These are phyloP conservation scores for Cochlearia excelsa DNA, from an alignment of 345 rosid species.

Conservation along the genomic window DNA sequence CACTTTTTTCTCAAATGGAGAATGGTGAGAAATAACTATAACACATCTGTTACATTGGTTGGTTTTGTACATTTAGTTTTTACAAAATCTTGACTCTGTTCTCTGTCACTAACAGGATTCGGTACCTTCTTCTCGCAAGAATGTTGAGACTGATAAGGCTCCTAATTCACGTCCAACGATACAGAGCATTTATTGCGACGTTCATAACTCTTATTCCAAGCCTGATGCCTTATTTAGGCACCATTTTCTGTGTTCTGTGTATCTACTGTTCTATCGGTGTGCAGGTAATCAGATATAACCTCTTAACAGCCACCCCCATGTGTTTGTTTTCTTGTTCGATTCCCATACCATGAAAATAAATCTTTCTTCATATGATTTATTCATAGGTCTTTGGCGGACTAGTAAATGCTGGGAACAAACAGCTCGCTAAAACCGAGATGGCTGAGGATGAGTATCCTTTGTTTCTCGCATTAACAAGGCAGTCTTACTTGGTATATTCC, in stretches of 20 bases:
- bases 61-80: not conserved
- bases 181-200: constrained; percentile 88
- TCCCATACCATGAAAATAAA: not conserved
- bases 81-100: constrained; percentile 11
- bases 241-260: constrained; percentile 78
- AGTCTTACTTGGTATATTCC: constrained; percentile 10
- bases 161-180: constrained; percentile 67
- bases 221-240: constrained; percentile 92
- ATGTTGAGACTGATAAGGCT: constrained; percentile 85
- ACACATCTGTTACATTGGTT: not conserved
- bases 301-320: not conserved
- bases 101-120: constrained; percentile 62
- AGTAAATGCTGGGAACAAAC: constrained; percentile 80
- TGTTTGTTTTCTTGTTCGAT: not conserved
- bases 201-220: constrained; percentile 90
- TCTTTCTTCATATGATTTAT: not conserved
- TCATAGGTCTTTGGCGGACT: constrained; percentile 84
- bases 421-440: constrained; percentile 57
- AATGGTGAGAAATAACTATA: constrained; percentile 58
- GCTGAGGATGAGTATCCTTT: constrained; percentile 84
- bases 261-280: constrained; percentile 91
- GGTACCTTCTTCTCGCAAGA: constrained; percentile 96
- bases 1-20: constrained; percentile 82
- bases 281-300: constrained; percentile 52
- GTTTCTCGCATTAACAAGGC: not conserved